These are phyloP conservation scores for Paratinospora sagittata DNA, from an alignment of 164 flowering plant species.

Conservation along the genomic window DNA sequence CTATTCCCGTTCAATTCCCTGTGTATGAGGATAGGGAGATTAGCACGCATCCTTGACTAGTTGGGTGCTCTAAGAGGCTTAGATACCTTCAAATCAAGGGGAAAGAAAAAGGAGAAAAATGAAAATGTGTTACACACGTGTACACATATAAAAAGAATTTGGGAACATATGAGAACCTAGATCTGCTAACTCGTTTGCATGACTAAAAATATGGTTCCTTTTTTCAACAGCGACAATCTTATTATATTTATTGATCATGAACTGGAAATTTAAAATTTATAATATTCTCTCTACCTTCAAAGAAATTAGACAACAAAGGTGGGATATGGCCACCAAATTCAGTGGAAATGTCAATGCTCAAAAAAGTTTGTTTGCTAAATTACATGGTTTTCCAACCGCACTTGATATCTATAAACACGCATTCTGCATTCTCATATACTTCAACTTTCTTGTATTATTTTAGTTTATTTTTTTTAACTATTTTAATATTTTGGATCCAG, in stretches of 20 bases:
- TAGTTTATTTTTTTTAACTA: not conserved
- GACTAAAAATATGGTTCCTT: not conserved
- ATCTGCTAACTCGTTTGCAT: not conserved
- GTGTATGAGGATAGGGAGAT: too few relatives aligned
- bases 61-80: too few relatives aligned
- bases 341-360: not conserved
- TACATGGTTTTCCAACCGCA: not conserved
- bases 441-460: not conserved
- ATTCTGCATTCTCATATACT: not conserved
- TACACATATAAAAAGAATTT: not conserved
- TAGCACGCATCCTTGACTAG: too few relatives aligned
- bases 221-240: not conserved
- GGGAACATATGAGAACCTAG: not conserved
- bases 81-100: too few relatives aligned
- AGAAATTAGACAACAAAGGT: not conserved
- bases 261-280: not conserved
- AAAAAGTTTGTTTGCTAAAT: not conserved
- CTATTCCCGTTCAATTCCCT: too few relatives aligned
- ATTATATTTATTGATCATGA: not conserved
- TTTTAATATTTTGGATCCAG: slow-evolving; percentile 41
- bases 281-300: not conserved
- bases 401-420: not conserved
- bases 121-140: too few relatives aligned
- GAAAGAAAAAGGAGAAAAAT: not conserved
- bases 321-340: too few relatives aligned